Conservation (phyloP, 2,329 filamentous ascomycete species). For the Fusarium brevicatenulatum region DNA sequence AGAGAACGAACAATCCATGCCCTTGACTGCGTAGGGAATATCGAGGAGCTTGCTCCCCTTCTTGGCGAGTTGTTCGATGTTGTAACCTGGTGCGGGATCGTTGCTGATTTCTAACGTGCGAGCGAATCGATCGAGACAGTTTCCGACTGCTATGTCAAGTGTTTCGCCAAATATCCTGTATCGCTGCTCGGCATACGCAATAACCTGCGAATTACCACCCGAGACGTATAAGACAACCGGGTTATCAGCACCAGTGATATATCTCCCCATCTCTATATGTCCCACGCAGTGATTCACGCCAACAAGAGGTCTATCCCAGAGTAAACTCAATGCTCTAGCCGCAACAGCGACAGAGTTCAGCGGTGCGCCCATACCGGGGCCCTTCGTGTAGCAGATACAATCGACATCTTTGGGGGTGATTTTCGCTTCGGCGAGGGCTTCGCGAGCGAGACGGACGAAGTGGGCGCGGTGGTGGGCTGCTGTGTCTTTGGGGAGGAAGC, state of each 20-base stretch:
- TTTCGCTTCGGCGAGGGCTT: slow-evolving; percentile 77
- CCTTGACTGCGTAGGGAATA: slow-evolving; percentile 94
- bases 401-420: slow-evolving; percentile 74
- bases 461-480: slow-evolving; percentile 89
- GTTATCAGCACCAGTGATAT: slow-evolving; percentile 89
- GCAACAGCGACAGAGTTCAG: slow-evolving; percentile 87
- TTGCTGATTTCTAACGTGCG: slow-evolving; percentile 91
- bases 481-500: slow-evolving; percentile 96
- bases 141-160: slow-evolving; percentile 96
- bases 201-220: slow-evolving; percentile 97
- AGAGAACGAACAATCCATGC: slow-evolving; percentile 97
- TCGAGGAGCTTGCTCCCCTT: slow-evolving; percentile 81
- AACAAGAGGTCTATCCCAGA: slow-evolving; percentile 90
- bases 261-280: slow-evolving; percentile 97
- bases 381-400: slow-evolving; percentile 95
- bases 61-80: slow-evolving; percentile 92
- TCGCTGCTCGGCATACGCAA: slow-evolving; percentile 91
- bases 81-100: slow-evolving; percentile 96
- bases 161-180: slow-evolving; percentile 99
- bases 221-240: slow-evolving; percentile 96
- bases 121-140: slow-evolving; percentile 96
- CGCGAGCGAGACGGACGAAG: slow-evolving; percentile 84
- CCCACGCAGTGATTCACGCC: slow-evolving; percentile 98
- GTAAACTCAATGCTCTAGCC: slow-evolving; percentile 80
- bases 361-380: slow-evolving; percentile 96